Percentiles rank a stretch among this genome's conserved stretches.
Conservation (phyloP, 106 monocot species). For the Acorus gramineus region DNA sequence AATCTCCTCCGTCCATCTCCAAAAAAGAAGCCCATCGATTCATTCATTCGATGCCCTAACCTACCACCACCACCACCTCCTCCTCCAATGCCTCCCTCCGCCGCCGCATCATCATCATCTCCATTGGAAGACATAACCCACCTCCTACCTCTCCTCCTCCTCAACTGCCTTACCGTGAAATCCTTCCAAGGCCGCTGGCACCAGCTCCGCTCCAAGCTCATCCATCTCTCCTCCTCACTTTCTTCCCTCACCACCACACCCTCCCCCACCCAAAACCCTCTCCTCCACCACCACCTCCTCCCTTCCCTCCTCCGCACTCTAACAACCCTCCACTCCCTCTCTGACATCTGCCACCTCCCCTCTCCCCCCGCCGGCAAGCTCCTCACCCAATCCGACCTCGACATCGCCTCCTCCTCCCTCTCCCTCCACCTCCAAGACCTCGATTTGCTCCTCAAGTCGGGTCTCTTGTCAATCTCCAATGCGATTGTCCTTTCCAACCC, state of each 20-base stretch:
- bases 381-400: conserved; percentile 57
- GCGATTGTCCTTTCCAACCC: no score
- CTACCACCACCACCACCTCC: no score
- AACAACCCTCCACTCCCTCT: conserved; percentile 27
- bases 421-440: conserved; percentile 31
- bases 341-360: conserved; percentile 40
- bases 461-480: background rate
- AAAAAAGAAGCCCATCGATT: no score
- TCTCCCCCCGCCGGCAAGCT: conserved; percentile 41
- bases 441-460: conserved; percentile 54
- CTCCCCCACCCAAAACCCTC: conserved; percentile 18
- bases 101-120: no score
- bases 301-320: conserved; percentile 28
- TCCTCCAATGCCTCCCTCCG: no score
- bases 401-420: conserved; percentile 53
- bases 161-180: conserved; percentile 35
- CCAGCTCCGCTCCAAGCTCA: conserved; percentile 41
- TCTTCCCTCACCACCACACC: conserved; percentile 5
- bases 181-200: conserved; percentile 53
- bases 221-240: conserved; percentile 35
- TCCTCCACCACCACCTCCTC: conserved; percentile 32
- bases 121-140: no score
- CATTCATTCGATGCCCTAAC: no score
- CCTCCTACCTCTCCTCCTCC: conserved; percentile 51
- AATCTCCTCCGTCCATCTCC: no score